phyloP scores from a whole-genome alignment of 108 stramenopile genomes.

The Conticribra guillardii region DNA sequence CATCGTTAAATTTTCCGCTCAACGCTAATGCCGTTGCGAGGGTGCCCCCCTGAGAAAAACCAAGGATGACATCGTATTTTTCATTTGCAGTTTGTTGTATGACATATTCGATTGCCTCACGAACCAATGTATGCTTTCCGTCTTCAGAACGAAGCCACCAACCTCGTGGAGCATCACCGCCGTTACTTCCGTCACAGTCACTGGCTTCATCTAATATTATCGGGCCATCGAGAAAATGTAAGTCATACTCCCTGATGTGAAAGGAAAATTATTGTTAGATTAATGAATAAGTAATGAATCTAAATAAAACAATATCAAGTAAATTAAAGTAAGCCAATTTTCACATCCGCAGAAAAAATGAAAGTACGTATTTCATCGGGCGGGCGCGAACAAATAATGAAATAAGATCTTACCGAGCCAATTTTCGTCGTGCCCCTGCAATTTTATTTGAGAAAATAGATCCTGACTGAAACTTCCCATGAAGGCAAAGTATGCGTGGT shows the following conservation, averaged over 20 bases:
- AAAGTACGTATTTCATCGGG: no score
- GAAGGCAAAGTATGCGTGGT: conserved; percentile 62
- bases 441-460: conserved; percentile 68
- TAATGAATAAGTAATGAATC: no score
- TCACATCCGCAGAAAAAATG: no score
- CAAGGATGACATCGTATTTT: conserved; percentile 63
- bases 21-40: conserved; percentile 65
- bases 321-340: no score
- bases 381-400: background rate
- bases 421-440: conserved; percentile 69
- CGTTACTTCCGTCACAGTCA: background rate
- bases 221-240: conserved; percentile 70
- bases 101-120: conserved; percentile 65
- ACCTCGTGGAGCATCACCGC: conserved; percentile 18
- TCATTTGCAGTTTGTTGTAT: conserved; percentile 37
- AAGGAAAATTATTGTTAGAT: no score
- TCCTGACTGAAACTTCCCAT: conserved; percentile 68
- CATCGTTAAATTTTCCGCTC: conserved; percentile 53
- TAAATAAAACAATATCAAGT: no score
- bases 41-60: conserved; percentile 79
- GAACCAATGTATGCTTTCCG: conserved; percentile 47
- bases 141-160: conserved; percentile 65
- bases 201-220: conserved; percentile 27
- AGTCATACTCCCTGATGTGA: conserved; percentile 40
- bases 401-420: conserved; percentile 22